Conservation (phyloP, 805 yeast genomes). For the Candida schatavii region DNA sequence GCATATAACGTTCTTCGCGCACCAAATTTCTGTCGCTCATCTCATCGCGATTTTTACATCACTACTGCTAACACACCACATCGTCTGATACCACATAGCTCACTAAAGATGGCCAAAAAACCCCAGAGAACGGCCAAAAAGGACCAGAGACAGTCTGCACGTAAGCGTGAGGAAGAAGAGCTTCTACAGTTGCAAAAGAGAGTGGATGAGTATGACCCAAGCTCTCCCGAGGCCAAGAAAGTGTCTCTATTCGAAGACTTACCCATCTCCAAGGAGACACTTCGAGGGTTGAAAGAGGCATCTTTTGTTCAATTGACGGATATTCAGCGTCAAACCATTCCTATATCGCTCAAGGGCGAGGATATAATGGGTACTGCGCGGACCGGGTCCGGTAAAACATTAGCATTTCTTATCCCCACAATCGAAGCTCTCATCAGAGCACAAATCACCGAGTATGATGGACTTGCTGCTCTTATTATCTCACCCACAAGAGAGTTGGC, state of each 20-base stretch:
- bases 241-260: conserved; percentile 63
- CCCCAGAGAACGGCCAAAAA: conserved; percentile 15
- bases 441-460: conserved; percentile 79
- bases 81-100: not conserved
- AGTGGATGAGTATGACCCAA: conserved; percentile 54
- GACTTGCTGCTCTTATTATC: conserved; percentile 84
- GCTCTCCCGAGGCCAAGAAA: conserved; percentile 17
- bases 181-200: conserved; percentile 42
- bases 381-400: conserved; percentile 89
- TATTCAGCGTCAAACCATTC: conserved; percentile 78
- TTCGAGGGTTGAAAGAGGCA: conserved; percentile 73
- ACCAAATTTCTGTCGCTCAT: not conserved
- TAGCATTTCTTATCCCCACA: conserved; percentile 81
- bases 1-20: conserved; percentile 3
- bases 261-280: conserved; percentile 66
- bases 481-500: conserved; percentile 93
- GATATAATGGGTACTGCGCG: conserved; percentile 87
- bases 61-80: conserved; percentile 1
- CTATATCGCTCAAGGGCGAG: conserved; percentile 68
- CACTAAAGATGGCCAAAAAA: conserved; percentile 18
- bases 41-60: conserved; percentile 4
- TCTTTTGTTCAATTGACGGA: conserved; percentile 80
- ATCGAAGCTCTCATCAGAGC: conserved; percentile 66
- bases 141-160: conserved; percentile 16
- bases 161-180: conserved; percentile 32